phyloP scores from a whole-genome alignment of 2,329 filamentous ascomycete genomes.

The Chaetomiaceae sp. region DNA sequence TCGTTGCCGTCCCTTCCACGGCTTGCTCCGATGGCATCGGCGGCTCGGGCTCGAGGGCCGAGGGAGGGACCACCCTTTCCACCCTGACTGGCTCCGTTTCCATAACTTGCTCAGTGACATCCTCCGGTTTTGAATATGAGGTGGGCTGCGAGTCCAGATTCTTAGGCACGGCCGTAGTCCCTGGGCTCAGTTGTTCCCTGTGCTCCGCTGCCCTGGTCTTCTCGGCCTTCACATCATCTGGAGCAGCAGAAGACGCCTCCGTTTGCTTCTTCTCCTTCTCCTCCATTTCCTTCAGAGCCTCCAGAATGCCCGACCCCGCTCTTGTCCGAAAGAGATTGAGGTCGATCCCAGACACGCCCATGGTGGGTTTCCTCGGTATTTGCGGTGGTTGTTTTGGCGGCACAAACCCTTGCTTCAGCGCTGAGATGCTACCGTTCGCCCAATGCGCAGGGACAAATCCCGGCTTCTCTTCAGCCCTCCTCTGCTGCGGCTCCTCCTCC shows the following conservation, averaged over 20 bases:
- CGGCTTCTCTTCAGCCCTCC: background rate
- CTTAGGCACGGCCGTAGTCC: background rate
- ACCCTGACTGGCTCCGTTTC: background rate
- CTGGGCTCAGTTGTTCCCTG: background rate
- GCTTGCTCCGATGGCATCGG: too few relatives aligned
- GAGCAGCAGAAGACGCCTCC: background rate
- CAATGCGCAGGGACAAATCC: constrained; percentile 22
- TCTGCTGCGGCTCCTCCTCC: background rate
- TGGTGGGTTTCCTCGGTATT: background rate
- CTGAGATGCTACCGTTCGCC: constrained; percentile 14
- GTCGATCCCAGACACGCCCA: constrained; percentile 33
- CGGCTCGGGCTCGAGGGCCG: background rate
- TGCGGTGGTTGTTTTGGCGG: constrained; percentile 12
- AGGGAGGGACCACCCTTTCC: background rate
- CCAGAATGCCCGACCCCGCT: constrained; percentile 42
- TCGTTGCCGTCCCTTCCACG: too few relatives aligned
- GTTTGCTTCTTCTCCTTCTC: background rate
- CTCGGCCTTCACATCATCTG: background rate
- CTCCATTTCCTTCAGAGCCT: constrained; percentile 23
- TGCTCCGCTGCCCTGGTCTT: too few relatives aligned
- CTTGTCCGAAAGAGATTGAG: constrained; percentile 46
- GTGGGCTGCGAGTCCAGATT: background rate
- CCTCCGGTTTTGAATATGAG: background rate
- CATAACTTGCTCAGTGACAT: background rate
- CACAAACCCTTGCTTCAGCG: constrained; percentile 13